Conservation (phyloP, 192 early-diverging fungal genomes). For the Ambispora gerdemannii region DNA sequence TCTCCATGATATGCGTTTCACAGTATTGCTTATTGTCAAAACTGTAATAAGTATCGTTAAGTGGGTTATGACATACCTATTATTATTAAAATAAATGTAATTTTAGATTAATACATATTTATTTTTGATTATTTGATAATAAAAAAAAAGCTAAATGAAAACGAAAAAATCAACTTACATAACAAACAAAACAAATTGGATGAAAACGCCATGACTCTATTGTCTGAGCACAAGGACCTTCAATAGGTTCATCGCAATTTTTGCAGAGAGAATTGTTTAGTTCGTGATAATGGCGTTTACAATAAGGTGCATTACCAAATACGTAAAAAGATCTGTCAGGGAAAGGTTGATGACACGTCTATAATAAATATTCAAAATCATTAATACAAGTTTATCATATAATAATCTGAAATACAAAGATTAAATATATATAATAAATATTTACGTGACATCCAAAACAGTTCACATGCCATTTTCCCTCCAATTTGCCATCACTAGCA, state of each 20-base stretch:
- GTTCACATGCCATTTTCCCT: conserved; percentile 67
- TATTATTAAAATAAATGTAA: background rate
- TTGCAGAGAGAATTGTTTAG: conserved; percentile 82
- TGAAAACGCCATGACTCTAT: conserved; percentile 82
- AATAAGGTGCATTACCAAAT: conserved; percentile 79
- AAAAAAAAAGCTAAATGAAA: background rate
- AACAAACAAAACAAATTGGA: conserved; percentile 80
- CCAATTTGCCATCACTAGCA: conserved; percentile 65
- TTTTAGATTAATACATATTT: background rate
- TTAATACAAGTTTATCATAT: background rate
- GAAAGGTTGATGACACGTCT: conserved; percentile 65
- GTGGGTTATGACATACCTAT: conserved; percentile 50
- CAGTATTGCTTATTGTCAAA: conserved; percentile 66
- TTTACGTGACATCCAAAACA: conserved; percentile 68
- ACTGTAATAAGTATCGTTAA: conserved; percentile 71
- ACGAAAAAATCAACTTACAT: conserved; percentile 39
- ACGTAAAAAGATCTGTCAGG: conserved; percentile 87
- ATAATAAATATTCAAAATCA: conserved; percentile 2
- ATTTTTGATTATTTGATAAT: background rate
- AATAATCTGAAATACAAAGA: background rate
- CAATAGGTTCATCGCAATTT: conserved; percentile 75
- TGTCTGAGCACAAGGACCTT: conserved; percentile 88
- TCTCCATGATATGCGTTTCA: conserved; percentile 64
- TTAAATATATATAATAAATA: background rate
- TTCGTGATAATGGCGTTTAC: conserved; percentile 83